Conservation (phyloP, 2,329 filamentous ascomycete species). For the Nemania bipapillata region DNA sequence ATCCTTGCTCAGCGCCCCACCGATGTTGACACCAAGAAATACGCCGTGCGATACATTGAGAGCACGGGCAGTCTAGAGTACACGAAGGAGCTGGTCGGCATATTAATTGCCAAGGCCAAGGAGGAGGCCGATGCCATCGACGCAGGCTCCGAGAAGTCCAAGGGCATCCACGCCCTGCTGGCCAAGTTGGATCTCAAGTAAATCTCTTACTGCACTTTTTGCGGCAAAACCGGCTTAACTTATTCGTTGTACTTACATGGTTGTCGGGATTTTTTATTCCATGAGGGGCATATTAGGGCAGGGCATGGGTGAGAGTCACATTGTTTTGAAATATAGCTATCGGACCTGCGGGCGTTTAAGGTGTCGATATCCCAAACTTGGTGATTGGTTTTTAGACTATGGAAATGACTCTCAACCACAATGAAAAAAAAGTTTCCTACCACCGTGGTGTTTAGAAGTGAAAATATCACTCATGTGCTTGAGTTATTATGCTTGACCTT, state of each 20-base stretch:
- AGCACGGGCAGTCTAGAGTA: constrained; percentile 89
- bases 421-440: not conserved
- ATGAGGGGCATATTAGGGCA: constrained; percentile 10
- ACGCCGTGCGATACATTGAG: constrained; percentile 94
- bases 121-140: constrained; percentile 73
- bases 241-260: constrained; percentile 15
- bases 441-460: no score
- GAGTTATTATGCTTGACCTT: no score
- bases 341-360: constrained; percentile 26
- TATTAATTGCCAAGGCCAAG: constrained; percentile 73
- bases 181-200: constrained; percentile 67
- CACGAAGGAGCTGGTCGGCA: constrained; percentile 72
- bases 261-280: constrained; percentile 12
- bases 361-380: constrained; percentile 33
- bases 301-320: constrained; percentile 6
- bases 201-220: not conserved
- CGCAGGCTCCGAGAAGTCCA: constrained; percentile 64
- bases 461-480: no score
- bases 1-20: constrained; percentile 90
- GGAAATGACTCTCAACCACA: constrained; percentile 10
- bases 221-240: no score
- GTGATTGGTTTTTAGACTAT: constrained; percentile 18
- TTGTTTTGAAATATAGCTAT: constrained; percentile 7
- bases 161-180: constrained; percentile 72
- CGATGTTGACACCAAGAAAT: constrained; percentile 88